Percentiles rank a stretch among this genome's conserved stretches.
Evolutionary conservation across 1,139 yeast genomes (phyloP).

Genomic region (Sugiyamaella neomexicana): DNA sequence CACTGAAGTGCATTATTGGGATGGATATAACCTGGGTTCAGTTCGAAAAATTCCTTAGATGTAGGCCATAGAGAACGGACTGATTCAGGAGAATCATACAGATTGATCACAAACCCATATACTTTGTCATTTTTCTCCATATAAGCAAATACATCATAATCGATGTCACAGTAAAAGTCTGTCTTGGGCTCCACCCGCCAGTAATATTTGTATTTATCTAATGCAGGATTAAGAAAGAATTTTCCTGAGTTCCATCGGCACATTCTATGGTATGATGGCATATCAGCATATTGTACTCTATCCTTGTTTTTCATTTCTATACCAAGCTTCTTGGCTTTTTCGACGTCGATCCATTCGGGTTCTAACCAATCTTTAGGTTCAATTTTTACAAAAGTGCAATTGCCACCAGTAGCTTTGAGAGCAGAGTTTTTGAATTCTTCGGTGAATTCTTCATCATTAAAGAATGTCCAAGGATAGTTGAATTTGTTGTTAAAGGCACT

Average conservation of each 20-base stretch:
- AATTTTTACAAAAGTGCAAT: slow-evolving; percentile 59
- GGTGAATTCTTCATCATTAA: slow-evolving; percentile 69
- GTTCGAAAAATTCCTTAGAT: slow-evolving; percentile 56
- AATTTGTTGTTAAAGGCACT: slow-evolving; percentile 64
- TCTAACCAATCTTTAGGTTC: slow-evolving; percentile 58
- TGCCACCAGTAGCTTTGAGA: slow-evolving; percentile 48
- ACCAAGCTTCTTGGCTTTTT: slow-evolving; percentile 43
- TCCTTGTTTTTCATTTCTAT: slow-evolving; percentile 47
- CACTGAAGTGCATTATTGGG: slow-evolving; percentile 70
- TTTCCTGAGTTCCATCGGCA: slow-evolving; percentile 69
- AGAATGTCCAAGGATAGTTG: slow-evolving; percentile 75
- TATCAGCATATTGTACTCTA: slow-evolving; percentile 62
- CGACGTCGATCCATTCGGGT: slow-evolving; percentile 56
- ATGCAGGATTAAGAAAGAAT: slow-evolving; percentile 62
- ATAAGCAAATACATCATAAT: slow-evolving; percentile 75
- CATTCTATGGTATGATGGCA: slow-evolving; percentile 73
- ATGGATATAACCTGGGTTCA: slow-evolving; percentile 61
- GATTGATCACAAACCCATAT: slow-evolving; percentile 67
- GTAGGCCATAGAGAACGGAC: slow-evolving; percentile 67
- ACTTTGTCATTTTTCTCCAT: slow-evolving; percentile 62
- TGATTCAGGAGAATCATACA: slow-evolving; percentile 69
- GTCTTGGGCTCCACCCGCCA: slow-evolving; percentile 86
- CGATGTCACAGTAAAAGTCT: slow-evolving; percentile 61
- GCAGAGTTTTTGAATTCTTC: slow-evolving; percentile 53
- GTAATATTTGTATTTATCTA: slow-evolving; percentile 58